phyloP scores from a whole-genome alignment of 2,329 filamentous ascomycete genomes.

The Talaromyces sp. region DNA sequence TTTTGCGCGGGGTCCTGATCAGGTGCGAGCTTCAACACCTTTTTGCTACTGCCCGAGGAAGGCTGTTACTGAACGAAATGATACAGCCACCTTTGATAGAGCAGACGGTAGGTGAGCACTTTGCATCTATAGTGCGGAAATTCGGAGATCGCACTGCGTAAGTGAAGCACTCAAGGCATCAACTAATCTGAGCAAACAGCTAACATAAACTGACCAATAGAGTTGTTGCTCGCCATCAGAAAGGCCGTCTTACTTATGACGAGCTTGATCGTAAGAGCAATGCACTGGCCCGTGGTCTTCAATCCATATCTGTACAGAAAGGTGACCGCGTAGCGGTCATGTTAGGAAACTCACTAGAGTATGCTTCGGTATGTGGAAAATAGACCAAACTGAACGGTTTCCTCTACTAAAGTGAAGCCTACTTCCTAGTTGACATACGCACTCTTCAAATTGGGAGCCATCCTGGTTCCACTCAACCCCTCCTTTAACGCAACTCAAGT shows the following conservation, averaged over 20 bases:
- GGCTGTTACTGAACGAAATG: background rate
- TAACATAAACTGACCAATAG: slow-evolving; percentile 29
- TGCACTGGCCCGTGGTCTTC: slow-evolving; percentile 67
- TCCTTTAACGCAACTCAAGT: slow-evolving; percentile 81
- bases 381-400: background rate
- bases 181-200: background rate
- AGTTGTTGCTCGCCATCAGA: slow-evolving; percentile 61
- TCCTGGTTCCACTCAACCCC: slow-evolving; percentile 85
- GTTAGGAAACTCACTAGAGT: slow-evolving; percentile 80
- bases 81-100: slow-evolving; percentile 46
- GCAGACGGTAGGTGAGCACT: slow-evolving; percentile 47
- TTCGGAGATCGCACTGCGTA: slow-evolving; percentile 53
- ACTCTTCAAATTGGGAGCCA: slow-evolving; percentile 87
- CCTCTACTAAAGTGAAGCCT: slow-evolving; percentile 18
- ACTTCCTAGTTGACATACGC: slow-evolving; percentile 66
- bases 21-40: slow-evolving; percentile 22
- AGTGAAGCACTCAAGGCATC: slow-evolving; percentile 24
- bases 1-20: slow-evolving; percentile 30
- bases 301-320: slow-evolving; percentile 68
- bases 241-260: slow-evolving; percentile 66
- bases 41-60: background rate
- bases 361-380: slow-evolving; percentile 60
- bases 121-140: slow-evolving; percentile 41
- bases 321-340: slow-evolving; percentile 83
- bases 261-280: slow-evolving; percentile 74